Percentiles rank a stretch among this genome's conserved stretches.
phyloP scores from a whole-genome alignment of 495 filamentous ascomycete genomes.

The Penicillium pulvis region DNA sequence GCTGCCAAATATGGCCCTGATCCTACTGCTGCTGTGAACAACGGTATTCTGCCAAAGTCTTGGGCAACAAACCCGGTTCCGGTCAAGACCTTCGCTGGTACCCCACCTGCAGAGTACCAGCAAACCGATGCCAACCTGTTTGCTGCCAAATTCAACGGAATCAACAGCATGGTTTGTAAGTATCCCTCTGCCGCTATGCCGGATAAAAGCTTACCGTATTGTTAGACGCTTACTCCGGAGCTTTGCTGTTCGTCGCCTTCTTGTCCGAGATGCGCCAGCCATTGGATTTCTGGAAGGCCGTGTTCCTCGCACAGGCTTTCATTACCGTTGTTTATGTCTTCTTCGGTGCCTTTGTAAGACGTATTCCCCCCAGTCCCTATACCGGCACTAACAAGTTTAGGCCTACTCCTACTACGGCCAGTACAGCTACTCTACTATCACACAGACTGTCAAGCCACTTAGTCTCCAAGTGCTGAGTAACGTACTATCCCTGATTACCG shows the following conservation, averaged over 20 bases:
- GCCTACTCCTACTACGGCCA: slow-evolving; percentile 60
- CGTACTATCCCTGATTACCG: slow-evolving; percentile 52
- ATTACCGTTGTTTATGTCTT: slow-evolving; percentile 55
- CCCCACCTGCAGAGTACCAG: slow-evolving; percentile 22
- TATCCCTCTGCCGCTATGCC: neutral
- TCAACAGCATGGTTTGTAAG: slow-evolving; percentile 27
- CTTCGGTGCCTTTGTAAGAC: slow-evolving; percentile 54
- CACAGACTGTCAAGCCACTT: slow-evolving; percentile 52
- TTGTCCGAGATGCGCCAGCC: slow-evolving; percentile 66
- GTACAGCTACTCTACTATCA: slow-evolving; percentile 48
- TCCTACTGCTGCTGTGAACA: slow-evolving; percentile 27
- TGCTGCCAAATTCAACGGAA: slow-evolving; percentile 23
- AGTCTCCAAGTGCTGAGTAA: slow-evolving; percentile 57
- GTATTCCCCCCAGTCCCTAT: neutral
- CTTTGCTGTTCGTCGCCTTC: slow-evolving; percentile 61
- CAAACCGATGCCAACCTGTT: slow-evolving; percentile 16
- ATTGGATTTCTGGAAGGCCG: slow-evolving; percentile 62
- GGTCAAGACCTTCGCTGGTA: slow-evolving; percentile 18
- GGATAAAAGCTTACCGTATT: neutral
- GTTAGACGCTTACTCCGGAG: slow-evolving; percentile 56
- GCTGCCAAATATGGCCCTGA: slow-evolving; percentile 49
- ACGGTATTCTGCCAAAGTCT: slow-evolving; percentile 15
- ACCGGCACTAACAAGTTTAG: slow-evolving; percentile 7
- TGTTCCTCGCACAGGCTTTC: slow-evolving; percentile 54
- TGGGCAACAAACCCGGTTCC: slow-evolving; percentile 19